Base-by-base conservation (phyloP, 495 filamentous ascomycete species). In the Platismatia glauca region DNA sequence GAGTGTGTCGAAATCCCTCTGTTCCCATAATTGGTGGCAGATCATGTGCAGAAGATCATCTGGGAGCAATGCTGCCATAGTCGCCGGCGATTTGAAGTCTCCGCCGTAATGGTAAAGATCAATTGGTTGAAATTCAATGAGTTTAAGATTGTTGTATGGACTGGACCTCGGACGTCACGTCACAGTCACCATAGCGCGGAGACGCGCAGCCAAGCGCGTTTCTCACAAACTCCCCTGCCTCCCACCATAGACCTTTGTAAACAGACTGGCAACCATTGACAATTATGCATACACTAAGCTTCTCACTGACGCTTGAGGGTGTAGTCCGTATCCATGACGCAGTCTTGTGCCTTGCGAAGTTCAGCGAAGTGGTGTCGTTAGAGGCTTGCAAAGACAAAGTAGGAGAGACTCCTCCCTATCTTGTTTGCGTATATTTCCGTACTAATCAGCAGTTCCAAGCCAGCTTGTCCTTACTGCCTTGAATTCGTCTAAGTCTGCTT, bases 401-500 rank as follows among this genome's bases (percentile, higher is more conserved):
- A 79, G 52, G 66, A 39, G 44, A 48, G 5, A 53, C 34, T 22
- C 11, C 35, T 3, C 5, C 24, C 56, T 56, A 24, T 24, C 22
- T 18, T 61, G 22, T 46, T 35, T 24, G 57, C 15, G 31, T 63
- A 20, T 24, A n/a, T 56, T 57, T 63, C 8, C 9, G 34, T 29
- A 33, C 33, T n/a, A 44, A 63, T 72, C 27, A 66, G 35, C 37
- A 16, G 12, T 46, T 9, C 22, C 34, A 16, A 67, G 68, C 57
- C 64, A 95, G 89, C 84, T 97, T 53, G 81, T 86, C 24, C 71
- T 98, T 57, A 91, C 89, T 39, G 85, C 89, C 4, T 77, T 98
- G 44, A 98, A 97, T 74, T 82, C 86, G n/a, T 90, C 91, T 20
- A 95, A 95, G 70, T 95, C 94, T 27, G 91, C 91, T 46, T 96